Base-by-base conservation (phyloP, 208 protist genomes). In the Acanthamoeba healyi region DNA sequence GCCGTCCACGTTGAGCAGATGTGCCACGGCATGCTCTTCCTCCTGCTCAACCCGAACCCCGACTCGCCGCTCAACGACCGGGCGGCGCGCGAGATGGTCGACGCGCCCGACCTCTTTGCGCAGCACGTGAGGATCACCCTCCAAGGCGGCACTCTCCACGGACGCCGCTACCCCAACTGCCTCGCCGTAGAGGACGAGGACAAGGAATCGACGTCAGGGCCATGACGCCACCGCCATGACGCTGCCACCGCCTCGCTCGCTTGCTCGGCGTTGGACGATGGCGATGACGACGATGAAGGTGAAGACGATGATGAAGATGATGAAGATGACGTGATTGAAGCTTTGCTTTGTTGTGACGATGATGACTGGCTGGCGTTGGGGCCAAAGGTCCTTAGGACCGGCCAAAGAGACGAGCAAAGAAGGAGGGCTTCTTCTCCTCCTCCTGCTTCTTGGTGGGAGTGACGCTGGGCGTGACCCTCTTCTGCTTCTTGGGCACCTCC, bases 351-450 rank as follows among this genome's bases (percentile, higher is more conserved):
- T 6, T 19, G 46, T 51, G 24, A 34, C 5, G 61, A 24, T 34
- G n/a, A 24, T 15, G 61, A 34, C 29, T 12, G n/a, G n/a, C 29
- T n/a, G n/a, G n/a, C n/a, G n/a, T n/a, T n/a, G n/a, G n/a, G n/a
- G n/a, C n/a, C n/a, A n/a, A n/a, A n/a, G n/a, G n/a, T n/a, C n/a
- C n/a, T n/a, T 34, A 74, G 15, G 34, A 74, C 65, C 36, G 65
- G 36, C 65, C 65, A 36, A 74, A 74, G 29, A 74, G 65, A 32
- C 65, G 65, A 74, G 65, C 65, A 74, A 74, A 74, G 65, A 74
- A 74, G 65, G 65, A 74, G 36, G 34, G 65, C 65, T 74, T 74
- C n/a, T 34, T 32, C 6, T 34, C 34, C 29, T 15, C 7, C n/a
- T n/a, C n/a, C n/a, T n/a, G n/a, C n/a, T n/a, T n/a, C n/a, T n/a